A percentile compares a stretch with the other conserved stretches of the same genome.
Evolutionary conservation across 2,329 filamentous ascomycete genomes (phyloP).

Genomic region (Calcarisporium arbuscula): DNA sequence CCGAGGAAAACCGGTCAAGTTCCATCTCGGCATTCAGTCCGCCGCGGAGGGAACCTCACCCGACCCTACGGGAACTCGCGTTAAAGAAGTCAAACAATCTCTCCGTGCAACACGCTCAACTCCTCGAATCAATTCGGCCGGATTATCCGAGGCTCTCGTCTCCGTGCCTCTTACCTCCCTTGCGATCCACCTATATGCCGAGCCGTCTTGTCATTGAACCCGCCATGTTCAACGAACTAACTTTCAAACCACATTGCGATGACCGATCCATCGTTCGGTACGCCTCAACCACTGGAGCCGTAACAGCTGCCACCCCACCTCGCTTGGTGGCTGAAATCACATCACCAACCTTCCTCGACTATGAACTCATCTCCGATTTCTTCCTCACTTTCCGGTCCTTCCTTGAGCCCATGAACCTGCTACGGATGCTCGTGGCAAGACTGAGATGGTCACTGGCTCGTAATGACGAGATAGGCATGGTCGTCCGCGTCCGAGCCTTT

Average conservation of each 20-base stretch:
- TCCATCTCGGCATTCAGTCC: conserved; percentile 42
- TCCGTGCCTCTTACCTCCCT: conserved; percentile 32
- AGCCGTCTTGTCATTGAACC: conserved; percentile 55
- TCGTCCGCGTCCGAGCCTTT: conserved; percentile 93
- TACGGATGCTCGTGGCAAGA: conserved; percentile 78
- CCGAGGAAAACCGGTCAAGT: conserved; percentile 63
- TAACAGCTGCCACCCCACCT: conserved; percentile 83
- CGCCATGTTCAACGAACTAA: conserved; percentile 75
- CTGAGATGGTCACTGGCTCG: conserved; percentile 80
- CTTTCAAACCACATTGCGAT: conserved; percentile 72
- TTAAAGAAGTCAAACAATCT: conserved; percentile 31
- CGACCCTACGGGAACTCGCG: conserved; percentile 18
- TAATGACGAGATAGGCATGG: conserved; percentile 76
- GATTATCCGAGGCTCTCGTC: conserved; percentile 23
- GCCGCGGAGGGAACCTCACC: conserved; percentile 23
- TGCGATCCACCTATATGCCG: conserved; percentile 42
- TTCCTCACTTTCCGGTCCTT: conserved; percentile 93
- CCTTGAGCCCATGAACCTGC: conserved; percentile 66
- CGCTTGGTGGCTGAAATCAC: conserved; percentile 94
- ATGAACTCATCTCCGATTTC: conserved; percentile 94
- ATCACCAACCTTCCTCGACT: conserved; percentile 91
- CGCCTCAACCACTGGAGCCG: conserved; percentile 61
- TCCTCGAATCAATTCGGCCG: conserved; percentile 15
- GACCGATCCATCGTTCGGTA: conserved; percentile 79
- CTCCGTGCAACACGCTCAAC: conserved; percentile 28